Evolutionary conservation across 345 rosid genomes (phyloP), one percentile per base, ranked within the genome.

Genomic region (Mallotus nudiflorus): DNA sequence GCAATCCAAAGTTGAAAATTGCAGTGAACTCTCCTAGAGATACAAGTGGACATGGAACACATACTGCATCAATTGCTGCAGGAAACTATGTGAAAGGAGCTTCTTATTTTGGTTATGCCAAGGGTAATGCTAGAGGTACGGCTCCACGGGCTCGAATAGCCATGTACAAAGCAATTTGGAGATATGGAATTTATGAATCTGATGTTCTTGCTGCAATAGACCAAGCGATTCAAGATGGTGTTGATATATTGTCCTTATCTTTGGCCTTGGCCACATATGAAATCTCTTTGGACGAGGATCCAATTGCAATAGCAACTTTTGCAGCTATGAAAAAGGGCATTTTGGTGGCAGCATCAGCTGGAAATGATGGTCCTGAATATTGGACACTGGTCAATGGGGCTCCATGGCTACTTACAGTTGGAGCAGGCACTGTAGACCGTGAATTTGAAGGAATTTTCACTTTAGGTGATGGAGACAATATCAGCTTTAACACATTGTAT

Each of bases 151-250:
- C 85, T 16, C 62, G 62, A 5, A 33, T 82, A 0, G 82, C 88
- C 4, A 44, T 85, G 71, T 82, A 82, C 68, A 81, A 85, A 67
- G 82, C 80, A 0, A 45, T 68, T 3, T 85, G 84, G 85, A 58
- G 37, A 24, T 55, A 67, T 0, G 86, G 78, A 35, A 67, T 65
- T 28, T 69, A 67, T 48, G 56, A 76, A 18, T 82, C 86, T 20
- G 88, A 85, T 57, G 80, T 81, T 58, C 24, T 85, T 55, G 88
- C 88, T 1, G 88, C 85, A 20, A 76, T 85, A 29, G 88, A 85
- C 67, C 83, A 81, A 39, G 88, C 88, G 28, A 72, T 82, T 37
- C 57, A 39, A n/a, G 88, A 85, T 44, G 83, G 85, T 0, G 85
- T 85, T 20, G 84, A 85, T 52, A 40, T 82, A 37, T 46, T 85